Conservation (phyloP, 352 stramenopile species). For the Elongisporangium anandrum region DNA sequence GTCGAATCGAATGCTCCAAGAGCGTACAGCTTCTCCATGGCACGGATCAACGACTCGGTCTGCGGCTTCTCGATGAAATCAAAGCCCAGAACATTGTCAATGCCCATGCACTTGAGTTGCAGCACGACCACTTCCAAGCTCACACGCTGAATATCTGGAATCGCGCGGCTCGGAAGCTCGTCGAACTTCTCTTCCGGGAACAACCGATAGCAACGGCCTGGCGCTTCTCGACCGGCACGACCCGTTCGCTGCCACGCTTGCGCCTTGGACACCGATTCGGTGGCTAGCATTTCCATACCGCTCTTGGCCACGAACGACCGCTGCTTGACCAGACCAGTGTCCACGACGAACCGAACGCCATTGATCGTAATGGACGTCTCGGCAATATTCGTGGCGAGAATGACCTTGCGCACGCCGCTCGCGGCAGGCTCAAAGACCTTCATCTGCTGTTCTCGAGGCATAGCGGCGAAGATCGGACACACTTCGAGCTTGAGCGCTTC, state of each 20-base stretch:
- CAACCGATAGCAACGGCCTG: slow-evolving; percentile 76
- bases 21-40: slow-evolving; percentile 81
- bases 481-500: slow-evolving; percentile 80
- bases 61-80: slow-evolving; percentile 88
- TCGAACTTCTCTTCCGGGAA: slow-evolving; percentile 87
- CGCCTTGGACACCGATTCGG: slow-evolving; percentile 84
- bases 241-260: slow-evolving; percentile 90
- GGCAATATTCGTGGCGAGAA: slow-evolving; percentile 95
- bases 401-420: slow-evolving; percentile 87
- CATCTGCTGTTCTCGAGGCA: slow-evolving; percentile 94
- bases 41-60: slow-evolving; percentile 65
- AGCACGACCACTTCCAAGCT: slow-evolving; percentile 81
- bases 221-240: slow-evolving; percentile 81
- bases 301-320: slow-evolving; percentile 83
- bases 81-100: slow-evolving; percentile 82
- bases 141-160: slow-evolving; percentile 85
- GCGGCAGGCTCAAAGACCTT: slow-evolving; percentile 89
- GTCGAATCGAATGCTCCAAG: slow-evolving; percentile 61
- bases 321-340: slow-evolving; percentile 87
- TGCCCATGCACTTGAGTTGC: slow-evolving; percentile 84
- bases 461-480: slow-evolving; percentile 94
- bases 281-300: slow-evolving; percentile 87
- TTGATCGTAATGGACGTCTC: slow-evolving; percentile 99
- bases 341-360: slow-evolving; percentile 89
- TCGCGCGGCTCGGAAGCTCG: slow-evolving; percentile 62